Evolutionary conservation across 2,329 filamentous ascomycete genomes (phyloP).

Genomic region (Fonsecaea pugnacius): DNA sequence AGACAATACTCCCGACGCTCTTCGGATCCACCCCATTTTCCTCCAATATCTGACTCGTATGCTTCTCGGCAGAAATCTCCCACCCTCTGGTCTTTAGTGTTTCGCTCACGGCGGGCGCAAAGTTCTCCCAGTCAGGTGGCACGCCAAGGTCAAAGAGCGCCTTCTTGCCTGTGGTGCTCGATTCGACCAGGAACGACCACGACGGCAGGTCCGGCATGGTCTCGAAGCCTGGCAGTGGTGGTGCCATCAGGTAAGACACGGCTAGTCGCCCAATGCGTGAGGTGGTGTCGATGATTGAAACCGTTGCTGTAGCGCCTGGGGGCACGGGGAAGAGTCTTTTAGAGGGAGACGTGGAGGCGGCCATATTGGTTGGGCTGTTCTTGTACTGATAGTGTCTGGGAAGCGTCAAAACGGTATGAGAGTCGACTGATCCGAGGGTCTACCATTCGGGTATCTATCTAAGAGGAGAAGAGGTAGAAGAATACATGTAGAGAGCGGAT

Average conservation of each 20-base stretch:
- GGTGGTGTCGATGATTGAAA: conserved; percentile 17
- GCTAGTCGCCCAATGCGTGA: background rate
- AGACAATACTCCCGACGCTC: conserved; percentile 24
- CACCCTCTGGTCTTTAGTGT: conserved; percentile 9
- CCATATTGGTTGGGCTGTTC: background rate
- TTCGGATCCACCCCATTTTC: conserved; percentile 26
- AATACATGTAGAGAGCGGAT: background rate
- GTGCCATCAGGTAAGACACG: conserved; percentile 21
- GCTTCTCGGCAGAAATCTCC: conserved; percentile 29
- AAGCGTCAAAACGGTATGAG: background rate
- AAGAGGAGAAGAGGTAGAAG: background rate
- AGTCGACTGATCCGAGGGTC: background rate
- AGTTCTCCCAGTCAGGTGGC: conserved; percentile 30
- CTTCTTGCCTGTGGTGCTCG: conserved; percentile 41
- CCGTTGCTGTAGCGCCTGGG: conserved; percentile 13
- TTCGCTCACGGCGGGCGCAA: conserved; percentile 16
- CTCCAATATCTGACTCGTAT: conserved; percentile 33
- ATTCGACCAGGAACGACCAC: conserved; percentile 53
- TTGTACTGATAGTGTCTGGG: background rate
- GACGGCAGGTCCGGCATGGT: conserved; percentile 25
- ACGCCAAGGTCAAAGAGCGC: conserved; percentile 47
- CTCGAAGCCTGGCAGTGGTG: conserved; percentile 22
- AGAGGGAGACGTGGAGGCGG: background rate
- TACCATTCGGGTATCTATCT: background rate
- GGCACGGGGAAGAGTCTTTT: conserved; percentile 16